phyloP scores from a whole-genome alignment of 176 grass and related monocot genomes.

The Saccharum spontaneum region DNA sequence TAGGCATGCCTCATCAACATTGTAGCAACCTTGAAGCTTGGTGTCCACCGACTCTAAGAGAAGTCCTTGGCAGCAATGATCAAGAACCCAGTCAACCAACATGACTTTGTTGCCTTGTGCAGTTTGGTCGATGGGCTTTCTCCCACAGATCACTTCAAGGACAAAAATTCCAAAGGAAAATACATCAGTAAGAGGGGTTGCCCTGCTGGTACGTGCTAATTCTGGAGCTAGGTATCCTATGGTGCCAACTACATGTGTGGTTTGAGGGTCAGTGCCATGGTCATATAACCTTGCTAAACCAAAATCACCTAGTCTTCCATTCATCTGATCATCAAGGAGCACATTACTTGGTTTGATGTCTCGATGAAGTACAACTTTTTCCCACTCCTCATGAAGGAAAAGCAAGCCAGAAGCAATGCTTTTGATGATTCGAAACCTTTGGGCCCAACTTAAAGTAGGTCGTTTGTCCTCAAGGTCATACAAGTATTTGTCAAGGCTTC shows the following conservation, averaged over 20 bases:
- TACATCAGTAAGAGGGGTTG: not conserved
- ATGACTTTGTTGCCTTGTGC: not conserved
- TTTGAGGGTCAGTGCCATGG: not conserved
- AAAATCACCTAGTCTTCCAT: slow-evolving; percentile 43
- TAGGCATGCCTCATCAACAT: slow-evolving; percentile 22
- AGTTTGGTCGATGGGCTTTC: slow-evolving; percentile 10
- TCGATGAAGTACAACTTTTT: slow-evolving; percentile 25
- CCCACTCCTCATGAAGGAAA: slow-evolving; percentile 47
- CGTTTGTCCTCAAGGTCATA: not conserved
- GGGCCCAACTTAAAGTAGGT: slow-evolving; percentile 17
- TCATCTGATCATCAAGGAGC: not conserved
- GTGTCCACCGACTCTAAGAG: not conserved
- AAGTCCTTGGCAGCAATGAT: not conserved
- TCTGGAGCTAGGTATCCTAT: slow-evolving; percentile 52
- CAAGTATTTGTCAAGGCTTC: slow-evolving; percentile 7
- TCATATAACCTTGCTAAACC: slow-evolving; percentile 46
- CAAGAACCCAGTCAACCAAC: slow-evolving; percentile 34
- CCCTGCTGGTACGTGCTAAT: slow-evolving; percentile 31
- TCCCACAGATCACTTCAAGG: slow-evolving; percentile 32
- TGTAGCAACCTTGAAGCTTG: not conserved
- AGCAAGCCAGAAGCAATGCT: slow-evolving; percentile 31
- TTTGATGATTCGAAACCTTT: slow-evolving; percentile 31
- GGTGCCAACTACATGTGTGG: slow-evolving; percentile 32
- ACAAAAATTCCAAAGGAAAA: slow-evolving; percentile 15
- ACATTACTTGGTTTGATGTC: slow-evolving; percentile 11